These are phyloP conservation scores for Dictyostelium brefeldianum DNA, from an alignment of 78 protist genomes.

Conservation along the genomic window DNA sequence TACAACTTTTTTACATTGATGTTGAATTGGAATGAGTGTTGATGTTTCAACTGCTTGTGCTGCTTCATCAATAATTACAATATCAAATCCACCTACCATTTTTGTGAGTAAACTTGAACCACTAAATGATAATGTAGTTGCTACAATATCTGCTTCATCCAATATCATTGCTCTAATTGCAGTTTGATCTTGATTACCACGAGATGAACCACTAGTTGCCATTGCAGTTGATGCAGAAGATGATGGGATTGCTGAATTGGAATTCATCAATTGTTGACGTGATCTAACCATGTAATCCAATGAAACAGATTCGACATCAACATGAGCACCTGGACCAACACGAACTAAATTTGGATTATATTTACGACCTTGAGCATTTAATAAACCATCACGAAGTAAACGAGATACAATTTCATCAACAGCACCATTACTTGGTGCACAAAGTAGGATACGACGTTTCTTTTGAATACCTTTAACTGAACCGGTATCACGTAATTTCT, in stretches of 20 bases:
- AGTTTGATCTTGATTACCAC: constrained; percentile 22
- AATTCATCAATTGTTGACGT: constrained; percentile 62
- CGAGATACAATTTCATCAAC: constrained; percentile 89
- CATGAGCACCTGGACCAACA: constrained; percentile 80
- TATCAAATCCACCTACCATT: constrained; percentile 64
- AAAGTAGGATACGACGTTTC: constrained; percentile 75
- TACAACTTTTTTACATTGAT: constrained; percentile 72
- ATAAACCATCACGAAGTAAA: constrained; percentile 52
- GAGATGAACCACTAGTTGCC: constrained; percentile 31
- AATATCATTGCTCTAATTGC: constrained; percentile 26
- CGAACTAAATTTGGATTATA: constrained; percentile 73
- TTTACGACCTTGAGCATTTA: constrained; percentile 49
- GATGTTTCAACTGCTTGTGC: constrained; percentile 91
- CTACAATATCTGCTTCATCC: constrained; percentile 83
- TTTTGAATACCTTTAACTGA: not conserved
- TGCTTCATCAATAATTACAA: constrained; percentile 92
- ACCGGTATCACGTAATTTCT: constrained; percentile 60
- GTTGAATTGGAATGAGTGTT: constrained; percentile 85
- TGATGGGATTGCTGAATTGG: constrained; percentile 61
- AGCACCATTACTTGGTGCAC: constrained; percentile 93
- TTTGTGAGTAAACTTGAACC: constrained; percentile 46
- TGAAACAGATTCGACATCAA: constrained; percentile 50
- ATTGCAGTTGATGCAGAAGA: constrained; percentile 72
- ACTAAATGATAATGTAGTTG: constrained; percentile 74
- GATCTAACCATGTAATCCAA: constrained; percentile 70